Evolutionary conservation across 805 yeast species (phyloP).

Genomic region (Hyphopichia homilentoma): DNA sequence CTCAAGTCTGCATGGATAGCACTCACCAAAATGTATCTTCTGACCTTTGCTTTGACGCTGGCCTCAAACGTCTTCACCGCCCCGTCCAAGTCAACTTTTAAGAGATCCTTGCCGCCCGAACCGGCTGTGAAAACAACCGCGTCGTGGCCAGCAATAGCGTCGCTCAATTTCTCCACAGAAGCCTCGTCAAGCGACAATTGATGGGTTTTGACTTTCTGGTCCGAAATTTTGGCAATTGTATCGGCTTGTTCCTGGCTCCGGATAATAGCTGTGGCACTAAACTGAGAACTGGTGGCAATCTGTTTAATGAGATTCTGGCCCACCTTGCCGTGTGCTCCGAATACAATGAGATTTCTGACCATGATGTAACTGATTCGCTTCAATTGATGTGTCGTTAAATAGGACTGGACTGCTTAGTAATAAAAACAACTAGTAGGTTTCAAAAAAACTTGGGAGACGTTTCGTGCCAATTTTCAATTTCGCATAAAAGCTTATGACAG

Average conservation of each 20-base stretch:
- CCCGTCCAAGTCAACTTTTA: constrained; percentile 60
- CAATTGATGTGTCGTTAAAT: too few species aligned
- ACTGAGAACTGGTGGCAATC: constrained; percentile 16
- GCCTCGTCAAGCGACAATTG: constrained; percentile 38
- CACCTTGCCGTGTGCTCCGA: constrained; percentile 65
- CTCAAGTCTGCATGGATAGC: constrained; percentile 54
- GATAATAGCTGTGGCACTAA: constrained; percentile 38
- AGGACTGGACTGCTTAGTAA: too few species aligned
- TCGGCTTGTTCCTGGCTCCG: constrained; percentile 44
- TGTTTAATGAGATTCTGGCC: constrained; percentile 45
- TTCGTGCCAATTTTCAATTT: too few species aligned
- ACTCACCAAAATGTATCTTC: constrained; percentile 51
- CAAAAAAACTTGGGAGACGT: too few species aligned
- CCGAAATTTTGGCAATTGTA: constrained; percentile 34
- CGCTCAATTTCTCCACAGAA: constrained; percentile 28
- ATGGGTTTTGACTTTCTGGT: constrained; percentile 26
- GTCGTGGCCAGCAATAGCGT: constrained; percentile 43
- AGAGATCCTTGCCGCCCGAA: constrained; percentile 52
- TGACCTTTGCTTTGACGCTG: constrained; percentile 37
- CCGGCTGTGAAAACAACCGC: constrained; percentile 63
- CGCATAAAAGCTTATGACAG: too few species aligned
- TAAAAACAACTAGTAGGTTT: too few species aligned
- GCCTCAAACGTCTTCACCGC: constrained; percentile 58
- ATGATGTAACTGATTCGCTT: background rate
- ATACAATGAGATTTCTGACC: constrained; percentile 18